phyloP scores from a whole-genome alignment of 2,329 filamentous ascomycete genomes.

The Myrmaecium sp. region DNA sequence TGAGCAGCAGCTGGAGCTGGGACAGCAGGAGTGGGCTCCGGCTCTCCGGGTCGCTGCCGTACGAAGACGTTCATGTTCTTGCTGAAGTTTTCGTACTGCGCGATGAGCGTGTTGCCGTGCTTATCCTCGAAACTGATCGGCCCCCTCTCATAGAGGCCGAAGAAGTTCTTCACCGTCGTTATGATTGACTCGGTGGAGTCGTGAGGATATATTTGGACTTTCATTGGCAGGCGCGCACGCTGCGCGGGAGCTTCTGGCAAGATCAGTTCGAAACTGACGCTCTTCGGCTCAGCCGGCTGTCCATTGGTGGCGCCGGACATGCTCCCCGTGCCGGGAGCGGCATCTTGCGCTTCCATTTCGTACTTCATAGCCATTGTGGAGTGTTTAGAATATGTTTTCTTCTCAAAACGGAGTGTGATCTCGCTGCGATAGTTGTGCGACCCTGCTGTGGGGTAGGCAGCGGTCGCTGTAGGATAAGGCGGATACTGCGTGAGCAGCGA shows the following conservation, averaged over 20 bases:
- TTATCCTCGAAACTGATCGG: slow-evolving; percentile 83
- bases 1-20: too few species aligned
- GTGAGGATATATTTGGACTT: slow-evolving; percentile 82
- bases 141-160: slow-evolving; percentile 66
- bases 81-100: slow-evolving; percentile 86
- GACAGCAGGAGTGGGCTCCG: slow-evolving; percentile 27
- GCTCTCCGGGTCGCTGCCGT: slow-evolving; percentile 51
- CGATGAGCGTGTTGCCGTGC: slow-evolving; percentile 77
- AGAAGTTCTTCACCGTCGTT: slow-evolving; percentile 97
- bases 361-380: too few species aligned
- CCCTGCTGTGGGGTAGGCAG: too few species aligned
- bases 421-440: too few species aligned
- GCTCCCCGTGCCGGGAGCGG: too few species aligned
- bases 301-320: too few species aligned
- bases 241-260: slow-evolving; percentile 50
- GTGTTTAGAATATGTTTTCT: too few species aligned
- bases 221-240: slow-evolving; percentile 63
- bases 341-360: too few species aligned
- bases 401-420: too few species aligned
- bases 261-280: slow-evolving; percentile 63
- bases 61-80: slow-evolving; percentile 91
- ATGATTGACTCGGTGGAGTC: slow-evolving; percentile 97
- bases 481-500: too few species aligned
- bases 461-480: too few species aligned
- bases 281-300: slow-evolving; percentile 38